These are phyloP conservation scores for Zygosaccharomyces pseudobailii DNA, from an alignment of 1,139 yeast genomes.

Conservation along the genomic window DNA sequence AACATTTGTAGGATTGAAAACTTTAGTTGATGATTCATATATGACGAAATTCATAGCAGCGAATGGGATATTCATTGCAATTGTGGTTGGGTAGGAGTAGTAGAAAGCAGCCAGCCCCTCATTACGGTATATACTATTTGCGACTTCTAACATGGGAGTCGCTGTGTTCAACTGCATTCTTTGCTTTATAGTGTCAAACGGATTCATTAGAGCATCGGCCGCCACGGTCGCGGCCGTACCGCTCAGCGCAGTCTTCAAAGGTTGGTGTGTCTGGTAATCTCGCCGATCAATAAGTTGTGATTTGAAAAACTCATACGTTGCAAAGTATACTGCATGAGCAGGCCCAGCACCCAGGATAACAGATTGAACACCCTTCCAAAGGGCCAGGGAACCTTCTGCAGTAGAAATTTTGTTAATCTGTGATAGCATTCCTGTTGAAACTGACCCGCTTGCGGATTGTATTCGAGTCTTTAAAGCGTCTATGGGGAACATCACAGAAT, in stretches of 20 bases:
- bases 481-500: constrained; percentile 92
- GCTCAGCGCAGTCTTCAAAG: constrained; percentile 76
- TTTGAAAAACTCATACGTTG: constrained; percentile 89
- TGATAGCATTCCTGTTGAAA: constrained; percentile 42
- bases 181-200: constrained; percentile 93
- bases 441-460: constrained; percentile 55
- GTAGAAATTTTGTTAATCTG: constrained; percentile 73
- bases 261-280: constrained; percentile 39
- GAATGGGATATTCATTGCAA: constrained; percentile 90
- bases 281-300: constrained; percentile 28
- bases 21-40: constrained; percentile 75
- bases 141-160: constrained; percentile 36
- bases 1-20: constrained; percentile 69
- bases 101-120: constrained; percentile 87
- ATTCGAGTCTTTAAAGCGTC: constrained; percentile 94
- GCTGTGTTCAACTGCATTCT: constrained; percentile 57
- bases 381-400: constrained; percentile 83
- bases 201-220: constrained; percentile 95
- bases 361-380: constrained; percentile 94
- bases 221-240: constrained; percentile 95
- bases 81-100: constrained; percentile 91
- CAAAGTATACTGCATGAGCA: constrained; percentile 95
- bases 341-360: constrained; percentile 99
- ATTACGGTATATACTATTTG: constrained; percentile 48
- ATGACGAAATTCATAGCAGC: constrained; percentile 93